Evolutionary conservation across 768 basidiomycete species (phyloP).

Genomic region (Mycena polygramma): DNA sequence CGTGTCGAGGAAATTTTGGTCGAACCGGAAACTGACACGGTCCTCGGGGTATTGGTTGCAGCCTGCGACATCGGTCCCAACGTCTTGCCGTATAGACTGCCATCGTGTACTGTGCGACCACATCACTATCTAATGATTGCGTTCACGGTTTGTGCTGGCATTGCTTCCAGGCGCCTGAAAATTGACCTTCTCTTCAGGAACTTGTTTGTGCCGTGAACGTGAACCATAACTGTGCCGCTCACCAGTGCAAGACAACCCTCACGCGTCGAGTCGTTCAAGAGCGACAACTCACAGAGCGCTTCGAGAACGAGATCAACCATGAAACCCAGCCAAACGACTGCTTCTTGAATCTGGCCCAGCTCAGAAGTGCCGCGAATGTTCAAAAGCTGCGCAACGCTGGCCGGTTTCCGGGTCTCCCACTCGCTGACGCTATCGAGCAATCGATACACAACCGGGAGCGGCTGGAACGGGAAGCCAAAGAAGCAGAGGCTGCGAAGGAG

Average conservation of each 20-base stretch:
- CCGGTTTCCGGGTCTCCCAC: not conserved
- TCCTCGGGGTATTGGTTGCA: not conserved
- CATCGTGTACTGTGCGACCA: not conserved
- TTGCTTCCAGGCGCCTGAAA: no score
- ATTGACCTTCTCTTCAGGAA: not conserved
- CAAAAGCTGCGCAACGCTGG: not conserved
- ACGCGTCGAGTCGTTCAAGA: not conserved
- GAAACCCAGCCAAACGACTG: not conserved
- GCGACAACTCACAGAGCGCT: not conserved
- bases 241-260: not conserved
- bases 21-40: not conserved
- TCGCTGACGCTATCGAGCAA: not conserved
- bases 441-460: not conserved
- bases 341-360: not conserved
- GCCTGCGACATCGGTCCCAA: not conserved
- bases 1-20: not conserved
- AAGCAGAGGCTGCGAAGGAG: not conserved
- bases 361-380: not conserved
- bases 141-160: not conserved
- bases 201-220: constrained; percentile 1
- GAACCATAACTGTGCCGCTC: constrained; percentile 12
- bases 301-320: not conserved
- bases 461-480: not conserved
- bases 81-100: not conserved
- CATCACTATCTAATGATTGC: no score